Evolutionary conservation across 2,329 filamentous ascomycete species (phyloP).

Genomic region (Chaetomium strumarium): DNA sequence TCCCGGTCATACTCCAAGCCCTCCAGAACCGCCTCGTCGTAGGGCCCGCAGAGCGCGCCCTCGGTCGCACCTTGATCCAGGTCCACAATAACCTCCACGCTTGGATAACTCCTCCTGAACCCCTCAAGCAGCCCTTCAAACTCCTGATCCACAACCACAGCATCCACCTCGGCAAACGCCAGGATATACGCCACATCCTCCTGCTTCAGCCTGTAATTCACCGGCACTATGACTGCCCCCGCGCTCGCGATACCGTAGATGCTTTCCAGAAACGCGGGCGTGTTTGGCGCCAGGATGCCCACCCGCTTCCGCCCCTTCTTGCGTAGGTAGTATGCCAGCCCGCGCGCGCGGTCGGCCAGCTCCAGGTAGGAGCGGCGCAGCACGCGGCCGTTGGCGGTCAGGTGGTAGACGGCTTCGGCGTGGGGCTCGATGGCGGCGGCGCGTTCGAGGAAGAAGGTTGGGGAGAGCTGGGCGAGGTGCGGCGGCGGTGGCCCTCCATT

Average conservation of each 20-base stretch:
- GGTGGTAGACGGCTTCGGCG: conserved; percentile 77
- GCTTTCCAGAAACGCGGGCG: conserved; percentile 85
- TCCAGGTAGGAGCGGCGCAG: conserved; percentile 74
- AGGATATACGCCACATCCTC: conserved; percentile 92
- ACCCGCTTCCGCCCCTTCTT: conserved; percentile 70
- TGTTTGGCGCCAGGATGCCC: conserved; percentile 85
- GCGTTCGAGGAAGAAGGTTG: conserved; percentile 75
- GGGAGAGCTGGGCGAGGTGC: conserved; percentile 74
- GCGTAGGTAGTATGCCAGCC: conserved; percentile 79
- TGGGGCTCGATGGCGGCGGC: conserved; percentile 84
- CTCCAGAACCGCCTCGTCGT: conserved; percentile 76
- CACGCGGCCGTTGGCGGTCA: conserved; percentile 68
- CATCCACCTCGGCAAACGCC: conserved; percentile 76
- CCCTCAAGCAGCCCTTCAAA: conserved; percentile 63
- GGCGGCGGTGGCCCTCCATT: conserved; percentile 22
- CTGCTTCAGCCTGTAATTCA: conserved; percentile 60
- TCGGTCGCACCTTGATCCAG: conserved; percentile 71
- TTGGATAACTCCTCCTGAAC: conserved; percentile 56
- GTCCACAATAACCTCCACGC: conserved; percentile 71
- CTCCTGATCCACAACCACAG: conserved; percentile 81
- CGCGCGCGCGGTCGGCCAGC: conserved; percentile 78
- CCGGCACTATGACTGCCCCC: conserved; percentile 68
- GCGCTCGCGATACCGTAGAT: conserved; percentile 84
- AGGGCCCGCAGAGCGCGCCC: conserved; percentile 69
- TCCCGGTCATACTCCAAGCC: conserved; percentile 66